Base-by-base conservation (phyloP, 345 rosid species). In the Populus deltoides region DNA sequence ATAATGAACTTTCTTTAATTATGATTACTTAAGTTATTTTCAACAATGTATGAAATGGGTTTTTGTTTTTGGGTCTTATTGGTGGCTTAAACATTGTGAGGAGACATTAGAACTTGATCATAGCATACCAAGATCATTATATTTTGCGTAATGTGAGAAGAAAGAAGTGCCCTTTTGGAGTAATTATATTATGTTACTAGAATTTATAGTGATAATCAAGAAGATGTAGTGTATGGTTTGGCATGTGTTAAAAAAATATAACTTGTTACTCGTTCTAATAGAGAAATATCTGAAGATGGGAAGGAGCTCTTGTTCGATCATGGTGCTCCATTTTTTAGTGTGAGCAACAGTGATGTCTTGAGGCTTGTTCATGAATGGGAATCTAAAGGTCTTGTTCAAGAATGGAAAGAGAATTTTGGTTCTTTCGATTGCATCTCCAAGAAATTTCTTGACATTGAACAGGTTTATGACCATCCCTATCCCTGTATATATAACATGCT, bases 281-380 rank as follows among this genome's bases (percentile, higher is more conserved):
- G 98, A 71, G 98, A 94, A 84, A 83, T 83, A 53, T 63, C 84
- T 49, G 89, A 85, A 75, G 96, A 90, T 71, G 94, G 96, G 72
- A 85, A 80, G 76, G 96, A 90, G 85, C 78, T 94, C 51, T 70
- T 80, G 82, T 94, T 94, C 76, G 97, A 94, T 43, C 97, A 94
- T 68, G 98, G 98, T 15, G 96, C 98, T 83, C 97, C 94, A 2
- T 94, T 74, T 84, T 92, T 94, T 77, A 82, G 70, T 68, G 82
- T 86, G 57, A 83, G 68, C 80, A 87, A 90, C 73, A 20, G 81
- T 49, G 89, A 89, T 81, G 92, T 77, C 69, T 53, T 89, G 80
- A 66, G 82, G 36, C 91, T 92, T 78, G 89, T 89, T 78, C 76
- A 72, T 62, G 94, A 92, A 25, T 94, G 94, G 97, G 93, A 94